phyloP scores from a whole-genome alignment of 495 filamentous ascomycete species.

The Entonaema liquescens region DNA sequence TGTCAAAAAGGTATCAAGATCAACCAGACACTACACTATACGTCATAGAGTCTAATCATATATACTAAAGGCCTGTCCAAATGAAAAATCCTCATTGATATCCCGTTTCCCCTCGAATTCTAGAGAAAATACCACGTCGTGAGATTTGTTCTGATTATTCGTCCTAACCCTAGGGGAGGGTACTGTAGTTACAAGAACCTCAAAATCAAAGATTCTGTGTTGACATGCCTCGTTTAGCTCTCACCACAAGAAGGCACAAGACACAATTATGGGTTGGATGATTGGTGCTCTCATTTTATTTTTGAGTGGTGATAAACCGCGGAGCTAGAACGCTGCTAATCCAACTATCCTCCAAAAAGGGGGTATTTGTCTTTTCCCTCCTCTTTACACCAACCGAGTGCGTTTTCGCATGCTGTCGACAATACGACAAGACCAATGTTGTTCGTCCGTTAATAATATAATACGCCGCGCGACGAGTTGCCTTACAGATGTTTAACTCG shows the following conservation, averaged over 20 bases:
- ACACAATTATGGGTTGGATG: constrained; percentile 16
- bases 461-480: constrained; percentile 10
- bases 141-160: background rate
- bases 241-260: background rate
- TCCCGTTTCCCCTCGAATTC: background rate
- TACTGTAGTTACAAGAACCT: no score
- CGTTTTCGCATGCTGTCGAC: constrained; percentile 7
- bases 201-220: no score
- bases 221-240: background rate
- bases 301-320: constrained; percentile 31
- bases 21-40: background rate
- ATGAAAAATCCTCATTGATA: background rate
- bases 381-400: constrained; percentile 12
- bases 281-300: constrained; percentile 32
- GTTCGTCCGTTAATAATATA: constrained; percentile 1
- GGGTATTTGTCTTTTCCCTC: constrained; percentile 10
- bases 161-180: no score
- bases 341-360: constrained; percentile 25
- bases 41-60: background rate
- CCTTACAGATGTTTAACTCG: background rate
- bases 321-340: constrained; percentile 33
- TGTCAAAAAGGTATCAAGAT: background rate
- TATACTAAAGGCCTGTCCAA: background rate
- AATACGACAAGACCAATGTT: background rate
- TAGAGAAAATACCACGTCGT: background rate